These are phyloP conservation scores for Vinca major DNA, from an alignment of 305 asterid species.

Conservation along the genomic window DNA sequence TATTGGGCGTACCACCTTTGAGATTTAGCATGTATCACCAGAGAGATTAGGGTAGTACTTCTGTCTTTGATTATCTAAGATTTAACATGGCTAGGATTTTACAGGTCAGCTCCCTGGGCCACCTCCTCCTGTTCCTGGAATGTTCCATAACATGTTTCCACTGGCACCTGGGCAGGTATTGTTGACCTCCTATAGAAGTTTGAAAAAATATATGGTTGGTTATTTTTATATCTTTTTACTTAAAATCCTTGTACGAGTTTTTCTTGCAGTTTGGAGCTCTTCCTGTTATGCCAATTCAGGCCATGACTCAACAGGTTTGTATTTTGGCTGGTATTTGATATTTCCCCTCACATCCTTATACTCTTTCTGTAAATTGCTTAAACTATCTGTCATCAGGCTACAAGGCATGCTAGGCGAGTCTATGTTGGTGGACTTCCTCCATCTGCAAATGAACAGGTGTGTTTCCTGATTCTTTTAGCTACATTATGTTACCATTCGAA, in stretches of 20 bases:
- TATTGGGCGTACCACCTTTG: neutral
- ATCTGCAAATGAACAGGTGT: conserved; percentile 89
- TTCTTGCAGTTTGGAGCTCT: conserved; percentile 63
- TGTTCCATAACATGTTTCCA: conserved; percentile 73
- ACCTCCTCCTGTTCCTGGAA: conserved; percentile 61
- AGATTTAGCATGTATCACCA: neutral
- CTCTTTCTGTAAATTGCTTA: neutral
- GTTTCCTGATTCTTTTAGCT: neutral
- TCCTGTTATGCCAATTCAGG: conserved; percentile 81
- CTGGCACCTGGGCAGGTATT: conserved; percentile 67
- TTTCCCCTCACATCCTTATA: neutral
- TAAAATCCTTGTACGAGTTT: neutral
- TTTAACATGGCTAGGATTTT: conserved; percentile 25
- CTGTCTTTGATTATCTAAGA: conserved; percentile 16
- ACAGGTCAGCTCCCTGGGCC: conserved; percentile 79
- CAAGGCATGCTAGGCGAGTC: conserved; percentile 93
- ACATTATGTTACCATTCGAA: neutral
- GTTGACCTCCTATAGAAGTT: neutral
- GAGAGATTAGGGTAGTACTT: neutral
- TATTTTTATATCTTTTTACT: conserved; percentile 9
- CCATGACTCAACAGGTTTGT: conserved; percentile 98
- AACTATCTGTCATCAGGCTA: conserved; percentile 45
- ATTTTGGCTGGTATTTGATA: conserved; percentile 9
- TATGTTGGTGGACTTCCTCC: conserved; percentile 98
- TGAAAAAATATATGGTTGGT: neutral